A percentile compares a stretch with the other conserved stretches of the same genome.
phyloP scores from a whole-genome alignment of 1,139 yeast species.

The Kurtzmaniella natalensis region DNA sequence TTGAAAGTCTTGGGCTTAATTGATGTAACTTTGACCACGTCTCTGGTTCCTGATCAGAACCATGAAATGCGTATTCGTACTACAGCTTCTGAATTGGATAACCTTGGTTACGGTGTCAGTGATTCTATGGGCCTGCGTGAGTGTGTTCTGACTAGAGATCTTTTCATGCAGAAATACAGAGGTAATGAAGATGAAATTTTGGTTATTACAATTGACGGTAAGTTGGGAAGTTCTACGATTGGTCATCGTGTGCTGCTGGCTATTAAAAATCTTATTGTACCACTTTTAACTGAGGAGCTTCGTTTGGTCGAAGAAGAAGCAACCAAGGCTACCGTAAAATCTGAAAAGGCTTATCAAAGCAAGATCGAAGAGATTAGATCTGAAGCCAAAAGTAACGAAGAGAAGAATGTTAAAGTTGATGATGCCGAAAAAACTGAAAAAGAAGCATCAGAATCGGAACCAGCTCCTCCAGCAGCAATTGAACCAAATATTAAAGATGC shows the following conservation, averaged over 20 bases:
- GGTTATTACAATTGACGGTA: constrained; percentile 85
- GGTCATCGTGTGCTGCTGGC: constrained; percentile 73
- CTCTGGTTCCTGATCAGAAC: constrained; percentile 82
- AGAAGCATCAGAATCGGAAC: constrained; percentile 73
- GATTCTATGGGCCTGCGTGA: constrained; percentile 76
- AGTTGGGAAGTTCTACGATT: constrained; percentile 48
- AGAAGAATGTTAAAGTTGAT: constrained; percentile 35
- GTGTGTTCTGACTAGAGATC: constrained; percentile 71
- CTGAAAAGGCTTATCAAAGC: no score
- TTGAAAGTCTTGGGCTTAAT: constrained; percentile 78
- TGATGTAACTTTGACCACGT: constrained; percentile 90
- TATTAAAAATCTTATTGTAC: constrained; percentile 68
- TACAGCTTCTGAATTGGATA: constrained; percentile 78
- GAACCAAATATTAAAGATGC: constrained; percentile 50
- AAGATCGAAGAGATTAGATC: no score
- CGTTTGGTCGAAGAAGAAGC: constrained; percentile 12
- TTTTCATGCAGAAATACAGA: constrained; percentile 82
- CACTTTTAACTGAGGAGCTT: constrained; percentile 61
- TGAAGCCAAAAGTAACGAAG: constrained; percentile 31
- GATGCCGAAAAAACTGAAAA: constrained; percentile 54
- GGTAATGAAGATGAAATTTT: constrained; percentile 72
- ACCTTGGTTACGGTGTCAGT: constrained; percentile 85
- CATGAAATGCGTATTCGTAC: constrained; percentile 84
- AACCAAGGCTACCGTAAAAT: background rate
- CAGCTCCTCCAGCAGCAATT: constrained; percentile 45